Conservation (phyloP, 2,329 filamentous ascomycete species). For the Claviceps sp. region DNA sequence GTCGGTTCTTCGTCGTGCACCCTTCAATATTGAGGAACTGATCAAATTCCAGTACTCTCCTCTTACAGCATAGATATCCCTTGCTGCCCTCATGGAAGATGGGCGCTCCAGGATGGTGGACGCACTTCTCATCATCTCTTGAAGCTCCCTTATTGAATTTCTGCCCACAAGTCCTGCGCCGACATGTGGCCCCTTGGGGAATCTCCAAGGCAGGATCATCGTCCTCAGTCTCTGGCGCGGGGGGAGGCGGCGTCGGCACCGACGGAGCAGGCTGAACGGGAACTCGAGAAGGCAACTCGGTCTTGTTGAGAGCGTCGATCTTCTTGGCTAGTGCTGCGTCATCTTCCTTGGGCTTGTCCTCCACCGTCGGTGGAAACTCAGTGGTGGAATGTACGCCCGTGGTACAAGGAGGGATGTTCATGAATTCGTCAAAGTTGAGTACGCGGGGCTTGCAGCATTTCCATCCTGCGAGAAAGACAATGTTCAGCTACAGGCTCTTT, state of each 20-base stretch:
- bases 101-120: conserved; percentile 78
- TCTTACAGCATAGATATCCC: conserved; percentile 94
- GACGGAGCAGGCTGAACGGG: conserved; percentile 30
- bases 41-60: conserved; percentile 89
- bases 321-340: conserved; percentile 28
- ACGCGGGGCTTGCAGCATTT: conserved; percentile 97
- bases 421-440: conserved; percentile 96
- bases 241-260: conserved; percentile 40
- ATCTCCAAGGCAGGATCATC: conserved; percentile 69
- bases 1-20: conserved; percentile 67
- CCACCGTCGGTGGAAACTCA: conserved; percentile 51
- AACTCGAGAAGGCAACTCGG: conserved; percentile 25
- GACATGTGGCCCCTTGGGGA: conserved; percentile 61
- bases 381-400: conserved; percentile 84
- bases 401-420: conserved; percentile 82
- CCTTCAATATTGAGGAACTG: conserved; percentile 94
- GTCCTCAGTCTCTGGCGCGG: conserved; percentile 67
- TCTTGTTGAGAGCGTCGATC: conserved; percentile 36
- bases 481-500: neutral
- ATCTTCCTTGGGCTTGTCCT: conserved; percentile 39
- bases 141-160: conserved; percentile 47
- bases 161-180: conserved; percentile 59
- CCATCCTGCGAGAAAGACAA: conserved; percentile 52
- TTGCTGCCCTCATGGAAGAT: conserved; percentile 98
- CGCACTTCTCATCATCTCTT: conserved; percentile 62